Base-by-base conservation (phyloP, 2,329 filamentous ascomycete genomes). In the Scytalidium sp. region DNA sequence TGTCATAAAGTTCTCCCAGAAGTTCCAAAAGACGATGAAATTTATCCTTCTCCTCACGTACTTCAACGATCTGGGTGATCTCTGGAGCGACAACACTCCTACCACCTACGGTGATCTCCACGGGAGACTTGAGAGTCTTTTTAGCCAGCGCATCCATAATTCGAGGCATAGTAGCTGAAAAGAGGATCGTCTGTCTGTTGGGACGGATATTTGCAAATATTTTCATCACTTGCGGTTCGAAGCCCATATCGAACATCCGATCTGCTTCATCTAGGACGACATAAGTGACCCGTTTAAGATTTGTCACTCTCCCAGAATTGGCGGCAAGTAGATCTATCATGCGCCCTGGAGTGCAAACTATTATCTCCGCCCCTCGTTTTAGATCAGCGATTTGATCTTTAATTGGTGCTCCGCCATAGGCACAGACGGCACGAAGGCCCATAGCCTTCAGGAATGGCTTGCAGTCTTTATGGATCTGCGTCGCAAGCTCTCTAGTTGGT, bases 231-330 rank as follows among this genome's bases (percentile, higher is more conserved):
- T 99, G 94, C 2, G 94, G 93, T 70, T 96, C 93, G 64, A 99
- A 99, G 13, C 94, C 94, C 94, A 99, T 97, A 67, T 99, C 94
- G 66, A 97, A 97, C 94, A 99, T 97, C 54, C 94, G 87, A 70
- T 99, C 94, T 43, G 94, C 94, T 71, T 99, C 94, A 65, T 99
- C 94, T 36, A 99, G 81, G 10, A 99, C 94, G 20, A 97, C 84
- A 66, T 97, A 99, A 0, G 90, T 94, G 11, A 96, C 90, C 55
- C 94, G 82, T 58, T 81, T 84, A 50, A 99, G 76, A 63, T 95
- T 97, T 11, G 93, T 96, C 9, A 97, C 92, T 55, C 92, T 84
- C n/a, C 93, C 93, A 57, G 89, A 87, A 65, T 97, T 99, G 46
- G 92, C 91, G 39, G 91, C 90, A 25, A 99, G 76, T 17, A 99